Percentiles rank a stretch among this genome's conserved stretches.
Conservation (phyloP, 2,329 filamentous ascomycete species). For the Aspergillus sergii region DNA sequence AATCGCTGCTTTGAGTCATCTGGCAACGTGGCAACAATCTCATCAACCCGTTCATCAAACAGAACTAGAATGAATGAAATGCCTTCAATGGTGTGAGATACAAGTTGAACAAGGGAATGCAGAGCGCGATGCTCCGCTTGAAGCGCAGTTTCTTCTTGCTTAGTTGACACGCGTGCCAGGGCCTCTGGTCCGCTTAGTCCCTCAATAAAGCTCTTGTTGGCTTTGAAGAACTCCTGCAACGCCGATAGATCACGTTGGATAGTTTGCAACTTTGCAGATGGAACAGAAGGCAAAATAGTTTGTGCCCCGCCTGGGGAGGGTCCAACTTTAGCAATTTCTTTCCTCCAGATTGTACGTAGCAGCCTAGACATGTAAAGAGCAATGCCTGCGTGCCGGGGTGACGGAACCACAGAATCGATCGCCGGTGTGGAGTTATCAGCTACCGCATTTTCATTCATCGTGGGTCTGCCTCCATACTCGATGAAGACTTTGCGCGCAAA, state of each 20-base stretch:
- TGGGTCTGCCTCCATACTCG: constrained; percentile 86
- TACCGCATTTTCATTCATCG: constrained; percentile 74
- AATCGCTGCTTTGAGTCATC: constrained; percentile 70
- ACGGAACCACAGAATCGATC: constrained; percentile 82
- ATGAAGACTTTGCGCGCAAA: constrained; percentile 86
- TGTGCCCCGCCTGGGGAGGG: constrained; percentile 62
- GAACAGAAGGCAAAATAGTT: constrained; percentile 67
- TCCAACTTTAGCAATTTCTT: constrained; percentile 66
- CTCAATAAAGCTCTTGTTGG: constrained; percentile 90
- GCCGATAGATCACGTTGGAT: constrained; percentile 81
- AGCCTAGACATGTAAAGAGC: constrained; percentile 85
- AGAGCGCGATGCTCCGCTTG: constrained; percentile 94
- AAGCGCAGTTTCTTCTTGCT: constrained; percentile 87
- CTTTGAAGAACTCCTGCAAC: constrained; percentile 77
- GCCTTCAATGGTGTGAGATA: constrained; percentile 90
- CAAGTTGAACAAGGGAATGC: constrained; percentile 79
- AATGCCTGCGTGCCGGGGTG: constrained; percentile 84
- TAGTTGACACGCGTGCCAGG: constrained; percentile 72
- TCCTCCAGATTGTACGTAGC: constrained; percentile 86
- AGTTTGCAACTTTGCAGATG: constrained; percentile 67
- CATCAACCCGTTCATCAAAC: constrained; percentile 88
- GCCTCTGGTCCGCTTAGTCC: constrained; percentile 90
- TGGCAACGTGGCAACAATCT: constrained; percentile 79
- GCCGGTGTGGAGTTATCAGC: constrained; percentile 63
- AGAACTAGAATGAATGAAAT: constrained; percentile 95